Evolutionary conservation across 73 alveolate species (phyloP).

Genomic region (Stentor roeselii): DNA sequence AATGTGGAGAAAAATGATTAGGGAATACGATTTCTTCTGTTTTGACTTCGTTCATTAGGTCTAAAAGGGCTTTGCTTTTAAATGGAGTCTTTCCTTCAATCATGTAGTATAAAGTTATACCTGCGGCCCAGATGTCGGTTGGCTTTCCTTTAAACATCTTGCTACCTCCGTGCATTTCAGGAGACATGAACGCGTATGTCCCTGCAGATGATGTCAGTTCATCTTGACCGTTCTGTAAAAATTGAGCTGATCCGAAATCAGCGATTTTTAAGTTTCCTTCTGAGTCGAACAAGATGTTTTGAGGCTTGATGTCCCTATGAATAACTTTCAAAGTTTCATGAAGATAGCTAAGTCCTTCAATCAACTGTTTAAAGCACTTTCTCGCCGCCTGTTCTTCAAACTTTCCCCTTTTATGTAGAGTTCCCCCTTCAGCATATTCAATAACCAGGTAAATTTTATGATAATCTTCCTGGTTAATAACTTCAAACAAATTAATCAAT

Average conservation of each 20-base stretch:
- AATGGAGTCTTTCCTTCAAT: slow-evolving; percentile 38
- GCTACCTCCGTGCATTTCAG: slow-evolving; percentile 27
- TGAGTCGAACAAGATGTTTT: slow-evolving; percentile 31
- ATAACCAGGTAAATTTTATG: slow-evolving; percentile 66
- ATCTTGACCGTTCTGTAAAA: slow-evolving; percentile 42
- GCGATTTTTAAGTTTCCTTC: slow-evolving; percentile 36
- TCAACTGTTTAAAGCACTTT: slow-evolving; percentile 32
- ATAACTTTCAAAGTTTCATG: slow-evolving; percentile 36
- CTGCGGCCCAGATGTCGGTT: slow-evolving; percentile 51
- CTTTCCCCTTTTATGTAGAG: slow-evolving; percentile 40
- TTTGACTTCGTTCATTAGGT: slow-evolving; percentile 31
- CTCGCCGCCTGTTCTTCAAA: slow-evolving; percentile 28
- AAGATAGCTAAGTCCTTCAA: slow-evolving; percentile 39
- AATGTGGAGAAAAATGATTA: too few species aligned
- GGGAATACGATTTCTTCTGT: too few species aligned
- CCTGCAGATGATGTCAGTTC: slow-evolving; percentile 30
- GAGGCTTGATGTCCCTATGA: slow-evolving; percentile 55
- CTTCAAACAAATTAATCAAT: slow-evolving; percentile 61
- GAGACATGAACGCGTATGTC: slow-evolving; percentile 46
- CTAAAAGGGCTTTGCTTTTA: slow-evolving; percentile 6
- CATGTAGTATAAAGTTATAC: slow-evolving; percentile 36
- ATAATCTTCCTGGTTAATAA: slow-evolving; percentile 56
- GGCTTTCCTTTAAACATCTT: slow-evolving; percentile 33
- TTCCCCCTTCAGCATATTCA: slow-evolving; percentile 65
- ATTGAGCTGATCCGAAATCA: slow-evolving; percentile 40